These are phyloP conservation scores for Cordyceps pruinosa DNA, from an alignment of 2,329 filamentous ascomycete species.

Conservation along the genomic window DNA sequence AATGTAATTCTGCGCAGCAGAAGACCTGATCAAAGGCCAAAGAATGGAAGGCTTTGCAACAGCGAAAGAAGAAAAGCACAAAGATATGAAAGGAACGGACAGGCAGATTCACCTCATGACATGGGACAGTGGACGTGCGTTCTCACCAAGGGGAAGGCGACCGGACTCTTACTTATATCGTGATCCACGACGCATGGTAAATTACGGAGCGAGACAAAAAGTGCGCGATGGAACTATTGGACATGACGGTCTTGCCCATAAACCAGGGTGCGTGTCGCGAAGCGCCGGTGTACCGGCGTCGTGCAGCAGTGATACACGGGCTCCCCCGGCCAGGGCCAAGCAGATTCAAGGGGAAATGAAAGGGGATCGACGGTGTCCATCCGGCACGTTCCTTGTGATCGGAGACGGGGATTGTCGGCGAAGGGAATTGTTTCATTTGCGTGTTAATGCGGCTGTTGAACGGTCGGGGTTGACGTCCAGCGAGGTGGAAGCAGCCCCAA, in stretches of 20 bases:
- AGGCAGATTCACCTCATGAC: not conserved
- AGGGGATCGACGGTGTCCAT: constrained; percentile 8
- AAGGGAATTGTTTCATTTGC: not conserved
- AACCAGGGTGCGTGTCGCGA: constrained; percentile 1
- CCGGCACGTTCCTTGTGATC: not conserved
- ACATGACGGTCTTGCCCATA: not conserved
- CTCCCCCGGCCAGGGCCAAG: not conserved
- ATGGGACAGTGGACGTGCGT: constrained; percentile 9
- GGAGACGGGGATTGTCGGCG: not conserved
- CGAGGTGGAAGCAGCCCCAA: not conserved
- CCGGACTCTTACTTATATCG: constrained; percentile 1
- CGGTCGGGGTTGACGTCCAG: not conserved
- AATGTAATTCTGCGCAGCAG: constrained; percentile 29
- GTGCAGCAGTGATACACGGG: not conserved
- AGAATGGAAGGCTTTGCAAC: constrained; percentile 7
- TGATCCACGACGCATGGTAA: not conserved
- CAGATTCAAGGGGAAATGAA: constrained; percentile 5
- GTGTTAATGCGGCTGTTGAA: not conserved
- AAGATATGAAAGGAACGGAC: constrained; percentile 11
- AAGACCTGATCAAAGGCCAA: constrained; percentile 15
- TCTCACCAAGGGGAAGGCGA: not conserved
- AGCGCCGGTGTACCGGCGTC: not conserved
- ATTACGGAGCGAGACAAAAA: not conserved
- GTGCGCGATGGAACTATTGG: not conserved
- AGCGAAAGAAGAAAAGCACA: constrained; percentile 16